phyloP scores from a whole-genome alignment of 2,329 filamentous ascomycete genomes.

The Penicillium palitans region DNA sequence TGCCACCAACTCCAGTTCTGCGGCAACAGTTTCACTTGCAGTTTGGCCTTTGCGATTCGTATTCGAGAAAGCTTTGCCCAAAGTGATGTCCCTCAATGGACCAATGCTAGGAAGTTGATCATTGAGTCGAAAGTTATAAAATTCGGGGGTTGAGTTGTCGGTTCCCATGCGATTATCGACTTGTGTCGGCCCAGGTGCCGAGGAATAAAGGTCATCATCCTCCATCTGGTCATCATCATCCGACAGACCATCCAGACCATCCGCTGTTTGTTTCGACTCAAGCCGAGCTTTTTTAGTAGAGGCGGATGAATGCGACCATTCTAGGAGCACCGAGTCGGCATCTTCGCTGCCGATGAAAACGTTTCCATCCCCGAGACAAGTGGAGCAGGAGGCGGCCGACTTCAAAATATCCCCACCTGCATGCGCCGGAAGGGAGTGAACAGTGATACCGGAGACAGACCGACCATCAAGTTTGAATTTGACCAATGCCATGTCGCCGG shows the following conservation, averaged over 20 bases:
- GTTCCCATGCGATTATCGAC: conserved; percentile 18
- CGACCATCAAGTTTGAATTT: conserved; percentile 86
- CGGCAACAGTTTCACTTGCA: conserved; percentile 37
- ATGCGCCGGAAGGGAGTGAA: conserved; percentile 65
- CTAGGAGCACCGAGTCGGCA: conserved; percentile 75
- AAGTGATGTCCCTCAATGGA: conserved; percentile 72
- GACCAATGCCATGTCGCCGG: conserved; percentile 72
- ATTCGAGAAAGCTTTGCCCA: conserved; percentile 59
- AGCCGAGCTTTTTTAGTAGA: conserved; percentile 61
- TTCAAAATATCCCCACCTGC: conserved; percentile 64
- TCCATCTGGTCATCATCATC: conserved; percentile 58
- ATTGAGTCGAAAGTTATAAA: conserved; percentile 72
- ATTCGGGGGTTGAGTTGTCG: conserved; percentile 41
- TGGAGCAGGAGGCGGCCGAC: conserved; percentile 66
- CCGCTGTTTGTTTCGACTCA: conserved; percentile 56
- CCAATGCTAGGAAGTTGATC: conserved; percentile 76
- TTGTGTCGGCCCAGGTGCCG: conserved; percentile 27
- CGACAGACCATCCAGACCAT: conserved; percentile 55
- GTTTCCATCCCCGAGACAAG: conserved; percentile 64
- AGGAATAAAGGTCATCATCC: conserved; percentile 56
- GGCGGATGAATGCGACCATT: conserved; percentile 70
- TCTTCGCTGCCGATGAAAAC: conserved; percentile 86
- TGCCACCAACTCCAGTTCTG: conserved; percentile 53
- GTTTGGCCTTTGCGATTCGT: conserved; percentile 50
- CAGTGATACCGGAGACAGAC: conserved; percentile 81